These are phyloP conservation scores for Suillus decipiens DNA, from an alignment of 768 basidiomycete genomes.

Conservation along the genomic window DNA sequence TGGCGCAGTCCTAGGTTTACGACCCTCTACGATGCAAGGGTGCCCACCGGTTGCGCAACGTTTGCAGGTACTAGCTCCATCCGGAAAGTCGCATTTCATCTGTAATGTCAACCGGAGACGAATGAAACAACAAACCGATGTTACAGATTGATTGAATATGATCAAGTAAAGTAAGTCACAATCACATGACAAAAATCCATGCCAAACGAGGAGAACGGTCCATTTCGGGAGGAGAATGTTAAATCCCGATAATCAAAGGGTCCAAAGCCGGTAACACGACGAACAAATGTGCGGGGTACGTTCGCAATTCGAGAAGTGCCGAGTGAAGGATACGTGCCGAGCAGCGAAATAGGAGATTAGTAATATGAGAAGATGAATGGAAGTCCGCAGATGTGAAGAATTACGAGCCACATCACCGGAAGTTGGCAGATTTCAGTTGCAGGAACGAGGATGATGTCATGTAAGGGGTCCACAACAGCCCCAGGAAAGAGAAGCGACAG, in stretches of 20 bases:
- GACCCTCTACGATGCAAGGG: constrained; percentile 80
- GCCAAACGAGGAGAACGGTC: constrained; percentile 11
- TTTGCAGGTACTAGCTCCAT: constrained; percentile 72
- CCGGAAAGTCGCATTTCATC: constrained; percentile 89
- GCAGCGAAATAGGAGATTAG: not conserved
- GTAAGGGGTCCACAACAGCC: not conserved
- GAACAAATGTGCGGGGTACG: constrained; percentile 8
- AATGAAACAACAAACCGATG: constrained; percentile 17
- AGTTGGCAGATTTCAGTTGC: constrained; percentile 25
- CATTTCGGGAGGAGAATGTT: constrained; percentile 12
- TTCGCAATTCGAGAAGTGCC: not conserved
- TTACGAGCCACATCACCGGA: constrained; percentile 20
- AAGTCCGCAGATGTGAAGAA: constrained; percentile 4
- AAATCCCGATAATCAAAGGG: constrained; percentile 16
- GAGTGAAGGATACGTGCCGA: not conserved
- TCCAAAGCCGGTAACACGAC: constrained; percentile 11
- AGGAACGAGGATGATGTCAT: constrained; percentile 21
- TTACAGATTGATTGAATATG: constrained; percentile 10
- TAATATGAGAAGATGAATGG: not conserved
- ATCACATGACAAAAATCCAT: constrained; percentile 14
- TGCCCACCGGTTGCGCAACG: constrained; percentile 74
- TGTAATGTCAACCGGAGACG: constrained; percentile 30
- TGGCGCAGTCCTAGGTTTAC: constrained; percentile 75
- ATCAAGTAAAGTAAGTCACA: constrained; percentile 6
- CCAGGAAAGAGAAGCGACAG: not conserved